phyloP scores from a whole-genome alignment of 306 rosid species.

The Castanea crenata region DNA sequence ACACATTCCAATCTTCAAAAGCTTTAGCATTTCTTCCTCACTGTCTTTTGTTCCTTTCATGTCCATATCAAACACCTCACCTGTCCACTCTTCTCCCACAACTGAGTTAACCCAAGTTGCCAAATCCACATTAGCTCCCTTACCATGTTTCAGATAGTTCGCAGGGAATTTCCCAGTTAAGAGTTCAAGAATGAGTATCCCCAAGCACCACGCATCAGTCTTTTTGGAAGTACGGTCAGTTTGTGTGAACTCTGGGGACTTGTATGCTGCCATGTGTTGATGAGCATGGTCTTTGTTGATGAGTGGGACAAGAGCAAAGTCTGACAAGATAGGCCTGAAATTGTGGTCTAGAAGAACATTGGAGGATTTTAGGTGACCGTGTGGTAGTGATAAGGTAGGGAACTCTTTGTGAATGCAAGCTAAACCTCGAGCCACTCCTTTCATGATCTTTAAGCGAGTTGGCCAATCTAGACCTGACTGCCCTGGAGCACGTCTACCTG shows the following conservation, averaged over 20 bases:
- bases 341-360: slow-evolving; percentile 55
- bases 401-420: slow-evolving; percentile 57
- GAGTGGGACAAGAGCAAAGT: slow-evolving; percentile 50
- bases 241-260: slow-evolving; percentile 54
- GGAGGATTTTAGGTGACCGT: slow-evolving; percentile 90
- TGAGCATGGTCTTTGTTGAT: slow-evolving; percentile 52
- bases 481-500: slow-evolving; percentile 44
- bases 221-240: slow-evolving; percentile 29
- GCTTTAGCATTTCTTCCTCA: slow-evolving; percentile 63
- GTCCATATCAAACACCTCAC: slow-evolving; percentile 60
- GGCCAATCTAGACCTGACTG: slow-evolving; percentile 53
- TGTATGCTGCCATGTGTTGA: slow-evolving; percentile 57
- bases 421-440: slow-evolving; percentile 72
- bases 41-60: slow-evolving; percentile 37
- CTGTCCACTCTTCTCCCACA: slow-evolving; percentile 72
- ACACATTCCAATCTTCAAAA: slow-evolving; percentile 66
- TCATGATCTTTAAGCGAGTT: slow-evolving; percentile 68
- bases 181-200: slow-evolving; percentile 64
- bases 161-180: slow-evolving; percentile 72
- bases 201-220: slow-evolving; percentile 72
- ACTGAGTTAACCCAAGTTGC: slow-evolving; percentile 67
- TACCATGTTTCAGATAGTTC: slow-evolving; percentile 49
- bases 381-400: slow-evolving; percentile 37
- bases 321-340: slow-evolving; percentile 49
- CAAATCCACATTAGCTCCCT: slow-evolving; percentile 44